Base-by-base conservation (phyloP, 2,329 filamentous ascomycete species). In the Aureobasidium musti region DNA sequence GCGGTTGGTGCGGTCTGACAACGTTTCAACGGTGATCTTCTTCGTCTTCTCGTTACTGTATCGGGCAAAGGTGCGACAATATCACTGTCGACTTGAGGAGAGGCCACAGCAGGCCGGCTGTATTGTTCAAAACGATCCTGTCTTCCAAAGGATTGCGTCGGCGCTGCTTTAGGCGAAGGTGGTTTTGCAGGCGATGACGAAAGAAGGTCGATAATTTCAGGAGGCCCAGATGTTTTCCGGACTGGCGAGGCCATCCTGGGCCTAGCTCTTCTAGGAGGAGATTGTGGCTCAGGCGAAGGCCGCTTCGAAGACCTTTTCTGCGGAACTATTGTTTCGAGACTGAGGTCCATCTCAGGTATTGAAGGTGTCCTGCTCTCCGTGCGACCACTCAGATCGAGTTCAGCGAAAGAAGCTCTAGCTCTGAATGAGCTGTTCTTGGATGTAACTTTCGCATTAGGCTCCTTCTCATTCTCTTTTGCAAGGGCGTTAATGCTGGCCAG, bases 31-130 rank as follows among this genome's bases (percentile, higher is more conserved):
- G 72, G 72, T 23, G 69, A 70, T 47, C 72, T 72, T 45, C 68
- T 72, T 39, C 73, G 68, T 35, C 75, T 70, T 60, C 73, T 74
- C 0, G 74, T 76, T 2, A 77, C 72, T 3, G 74, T 74, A n/a
- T 69, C 71, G 2, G 75, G 74, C 6, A 77, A 67, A 5, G 53
- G 63, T n/a, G 21, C 53, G 30, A 30, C 6, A 5, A 7, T 21
- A 23, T 61, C 53, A 5, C 11, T 6, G 2, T 66, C 56, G 1
- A 26, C 5, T 8, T 28, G 60, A 4, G 49, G 37, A 3, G 37
- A 47, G 26, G 11, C 26, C 10, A n/a, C n/a, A 8, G n/a, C 47
- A 13, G 21, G 49, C 10, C 41, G 52, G 45, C 47, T 50, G 53
- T 61, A 59, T 13, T 61, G 28, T 11, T 69, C 57, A 65, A 71